These are phyloP conservation scores for Talaromyces pinophilus DNA, from an alignment of 2,329 filamentous ascomycete species.

Conservation along the genomic window DNA sequence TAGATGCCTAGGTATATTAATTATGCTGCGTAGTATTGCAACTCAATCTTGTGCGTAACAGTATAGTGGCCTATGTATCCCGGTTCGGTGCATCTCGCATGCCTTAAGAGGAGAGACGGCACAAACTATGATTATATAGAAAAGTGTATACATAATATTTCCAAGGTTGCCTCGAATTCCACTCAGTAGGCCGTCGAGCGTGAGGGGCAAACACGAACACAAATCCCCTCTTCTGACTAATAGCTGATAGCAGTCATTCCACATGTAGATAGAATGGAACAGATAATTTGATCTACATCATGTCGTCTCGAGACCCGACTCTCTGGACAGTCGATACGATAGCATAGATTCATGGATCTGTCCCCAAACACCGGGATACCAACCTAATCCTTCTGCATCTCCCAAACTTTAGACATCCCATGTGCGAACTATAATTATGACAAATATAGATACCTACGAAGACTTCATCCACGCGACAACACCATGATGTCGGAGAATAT, in stretches of 20 bases:
- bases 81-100: constrained; percentile 2
- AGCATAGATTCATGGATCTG: background rate
- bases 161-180: background rate
- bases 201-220: background rate
- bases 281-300: background rate
- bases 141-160: constrained; percentile 4
- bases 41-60: background rate
- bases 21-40: background rate
- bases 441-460: background rate
- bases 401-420: background rate
- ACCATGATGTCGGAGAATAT: background rate
- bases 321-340: constrained; percentile 3
- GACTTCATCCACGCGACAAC: background rate
- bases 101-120: background rate
- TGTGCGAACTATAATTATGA: background rate
- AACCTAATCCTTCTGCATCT: background rate
- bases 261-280: background rate
- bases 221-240: background rate
- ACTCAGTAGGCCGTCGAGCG: background rate
- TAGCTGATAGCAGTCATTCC: no score
- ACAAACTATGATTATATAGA: background rate
- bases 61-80: background rate
- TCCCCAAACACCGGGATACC: background rate
- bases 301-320: background rate
- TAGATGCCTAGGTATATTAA: background rate